Percentiles rank a stretch among this genome's conserved stretches.
Evolutionary conservation across 2,329 filamentous ascomycete species (phyloP).

Genomic region (Neoarthrinium moseri): DNA sequence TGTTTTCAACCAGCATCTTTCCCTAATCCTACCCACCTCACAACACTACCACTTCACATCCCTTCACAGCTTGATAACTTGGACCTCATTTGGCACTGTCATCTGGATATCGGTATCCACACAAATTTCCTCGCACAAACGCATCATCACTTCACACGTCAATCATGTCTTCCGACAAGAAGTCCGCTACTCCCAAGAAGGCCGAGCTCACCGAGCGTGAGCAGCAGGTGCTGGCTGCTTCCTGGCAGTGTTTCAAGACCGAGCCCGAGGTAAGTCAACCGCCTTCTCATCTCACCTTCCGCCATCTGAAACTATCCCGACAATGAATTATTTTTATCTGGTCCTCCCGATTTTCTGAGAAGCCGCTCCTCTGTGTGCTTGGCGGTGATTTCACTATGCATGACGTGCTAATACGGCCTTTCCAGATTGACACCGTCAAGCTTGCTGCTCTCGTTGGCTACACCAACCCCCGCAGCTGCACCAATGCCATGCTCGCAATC

Average conservation of each 20-base stretch:
- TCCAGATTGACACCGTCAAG: slow-evolving; percentile 4
- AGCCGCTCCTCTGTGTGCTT: too few relatives aligned
- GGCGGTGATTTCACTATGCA: too few relatives aligned
- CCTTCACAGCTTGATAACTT: too few relatives aligned
- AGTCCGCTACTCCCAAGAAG: slow-evolving; percentile 6
- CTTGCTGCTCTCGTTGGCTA: slow-evolving; percentile 1
- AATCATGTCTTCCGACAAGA: slow-evolving; percentile 1
- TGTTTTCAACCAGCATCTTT: too few relatives aligned
- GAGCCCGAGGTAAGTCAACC: slow-evolving; percentile 4
- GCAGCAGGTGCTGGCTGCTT: background rate
- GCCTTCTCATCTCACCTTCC: background rate
- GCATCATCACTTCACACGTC: background rate
- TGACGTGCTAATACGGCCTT: background rate
- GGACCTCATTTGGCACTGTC: too few relatives aligned
- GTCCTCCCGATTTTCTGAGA: too few relatives aligned
- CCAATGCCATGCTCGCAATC: slow-evolving; percentile 2
- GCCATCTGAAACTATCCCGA: too few relatives aligned
- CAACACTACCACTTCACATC: too few relatives aligned
- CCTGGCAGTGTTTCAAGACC: slow-evolving; percentile 4
- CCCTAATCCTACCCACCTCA: too few relatives aligned
- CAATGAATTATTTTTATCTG: too few relatives aligned
- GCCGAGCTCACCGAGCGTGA: slow-evolving; percentile 3
- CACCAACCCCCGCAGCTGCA: background rate
- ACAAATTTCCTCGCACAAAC: background rate
- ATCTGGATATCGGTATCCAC: too few relatives aligned